Base-by-base conservation (phyloP, 2,329 filamentous ascomycete species). In the Incumbomyces delicatus region DNA sequence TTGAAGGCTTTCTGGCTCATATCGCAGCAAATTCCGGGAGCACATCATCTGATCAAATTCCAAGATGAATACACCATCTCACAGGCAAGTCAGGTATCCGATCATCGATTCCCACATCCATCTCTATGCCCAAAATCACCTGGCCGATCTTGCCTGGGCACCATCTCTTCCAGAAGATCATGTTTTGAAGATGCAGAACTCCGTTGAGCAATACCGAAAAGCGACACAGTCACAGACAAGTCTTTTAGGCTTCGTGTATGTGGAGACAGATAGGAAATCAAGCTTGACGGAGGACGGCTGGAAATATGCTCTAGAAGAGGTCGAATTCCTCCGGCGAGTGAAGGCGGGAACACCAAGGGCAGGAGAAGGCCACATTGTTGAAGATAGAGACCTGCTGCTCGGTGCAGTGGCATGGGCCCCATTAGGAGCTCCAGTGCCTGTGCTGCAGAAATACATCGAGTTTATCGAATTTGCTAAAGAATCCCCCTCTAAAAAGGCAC, bases 71-170 rank as follows among this genome's bases (percentile, higher is more conserved):
- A 27, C 22, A 4, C 22, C 4, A 27, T 8, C 32, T 20, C 11
- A 44, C 14, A 33, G 32, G 17, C 41, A 44, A 20, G 8, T 35
- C 29, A 33, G n/a, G 5, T 50, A 50, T 37, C 46, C 50, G 11
- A 81, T 94, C 60, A 79, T 95, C 65, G 89, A 95, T 71, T 83
- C 87, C 33, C 90, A 95, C 71, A 83, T 95, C 66, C 89, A 95
- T 69, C 80, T 95, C 60, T 95, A 80, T 71, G 85, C 87, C 37
- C 65, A 71, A 38, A 75, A 76, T 44, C 84, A 90, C 58, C 61
- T 84, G 44, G 61, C 73, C 46, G 75, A 77, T 33, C 77, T 94
- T 52, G 68, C 77, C 48, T 95, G 87, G 88, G 51, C 55, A 12
- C 31, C 41, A 12, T 49, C 45, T n/a, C 77, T 78, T 67, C 74